Percentiles rank a stretch among this genome's conserved stretches.
These are phyloP conservation scores for Schizonepeta tenuifolia DNA, from an alignment of 257 asterid genomes.

Conservation along the genomic window DNA sequence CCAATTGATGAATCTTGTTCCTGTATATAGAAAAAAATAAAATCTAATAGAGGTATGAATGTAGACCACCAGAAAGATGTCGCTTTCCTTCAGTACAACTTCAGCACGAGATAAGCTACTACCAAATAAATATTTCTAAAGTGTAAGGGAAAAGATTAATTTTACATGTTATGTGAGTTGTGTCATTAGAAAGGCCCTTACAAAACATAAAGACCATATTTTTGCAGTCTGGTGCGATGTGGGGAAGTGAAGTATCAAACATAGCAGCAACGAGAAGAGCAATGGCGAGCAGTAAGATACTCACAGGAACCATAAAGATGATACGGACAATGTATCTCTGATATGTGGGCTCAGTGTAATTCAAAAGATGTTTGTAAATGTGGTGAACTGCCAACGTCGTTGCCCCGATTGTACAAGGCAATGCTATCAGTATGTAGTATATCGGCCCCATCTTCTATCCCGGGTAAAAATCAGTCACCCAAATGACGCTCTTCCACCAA, in stretches of 20 bases:
- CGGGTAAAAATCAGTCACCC: slow-evolving; percentile 26
- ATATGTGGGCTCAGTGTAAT: slow-evolving; percentile 93
- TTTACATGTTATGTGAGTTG: too few species aligned
- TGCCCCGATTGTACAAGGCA: slow-evolving; percentile 92
- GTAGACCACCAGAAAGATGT: background rate
- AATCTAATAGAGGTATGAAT: too few species aligned
- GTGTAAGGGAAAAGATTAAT: too few species aligned
- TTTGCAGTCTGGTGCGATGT: too few species aligned
- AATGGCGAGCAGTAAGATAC: slow-evolving; percentile 40
- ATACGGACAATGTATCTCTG: slow-evolving; percentile 97
- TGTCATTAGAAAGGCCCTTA: too few species aligned
- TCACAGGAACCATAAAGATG: slow-evolving; percentile 99
- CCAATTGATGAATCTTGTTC: background rate
- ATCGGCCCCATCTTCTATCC: slow-evolving; percentile 75
- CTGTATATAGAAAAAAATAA: background rate
- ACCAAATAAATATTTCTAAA: background rate
- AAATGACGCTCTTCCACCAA: slow-evolving; percentile 14
- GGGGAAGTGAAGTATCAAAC: background rate
- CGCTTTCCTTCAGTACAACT: background rate
- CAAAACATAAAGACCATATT: too few species aligned
- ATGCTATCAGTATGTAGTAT: slow-evolving; percentile 72
- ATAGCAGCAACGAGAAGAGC: slow-evolving; percentile 12
- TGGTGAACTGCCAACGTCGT: slow-evolving; percentile 72
- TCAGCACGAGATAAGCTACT: background rate
- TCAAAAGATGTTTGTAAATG: slow-evolving; percentile 87